Evolutionary conservation across 495 filamentous ascomycete genomes (phyloP), one percentile per base, ranked within the genome.

Genomic region (Penicillium chermesinum): DNA sequence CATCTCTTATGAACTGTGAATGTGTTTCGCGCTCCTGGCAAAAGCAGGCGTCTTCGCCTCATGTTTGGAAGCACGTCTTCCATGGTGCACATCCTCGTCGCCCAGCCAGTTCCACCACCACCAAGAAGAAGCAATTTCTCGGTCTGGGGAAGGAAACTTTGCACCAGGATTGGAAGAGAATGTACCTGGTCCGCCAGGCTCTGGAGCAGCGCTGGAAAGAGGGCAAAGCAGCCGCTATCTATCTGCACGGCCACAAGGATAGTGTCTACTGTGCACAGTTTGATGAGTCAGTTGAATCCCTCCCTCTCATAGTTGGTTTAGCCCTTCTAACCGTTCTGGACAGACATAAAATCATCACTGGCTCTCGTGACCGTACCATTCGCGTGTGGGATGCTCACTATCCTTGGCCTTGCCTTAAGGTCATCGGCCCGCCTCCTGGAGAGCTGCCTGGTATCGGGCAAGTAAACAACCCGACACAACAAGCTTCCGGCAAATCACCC

Each of bases 251-350:
- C 1, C 93, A 98, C 58, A 79, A 79, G 9, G 93, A 97, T 64
- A 95, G 88, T 52, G 91, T 98, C 18, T 98, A 98, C 67, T 97
- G 93, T 64, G 82, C 91, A 33, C 93, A 97, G 62, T 98, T 96
- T 69, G 93, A 98, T 63, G 91, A 97, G 86, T 88, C 80, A 49
- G 85, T 70, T 44, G 9, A 7, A 21, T 48, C 25, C 43, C 48
- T 10, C 47, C 5, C 7, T 14, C 21, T 25, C 15, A 18, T 12
- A n/a, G 19, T 45, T 42, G 13, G 8, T 27, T 13, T 36, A 12
- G 47, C 38, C 42, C 42, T 45, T 46, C 43, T 54, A 27, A 50
- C 19, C 34, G 3, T 10, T 25, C 27, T 35, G n/a, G n/a, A 17
- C 37, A 93, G 87, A 63, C 69, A 85, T 57, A 98, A 97, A 63